Percentiles rank a stretch among this genome's conserved stretches.
phyloP scores from a whole-genome alignment of 2,329 filamentous ascomycete genomes.

The Pseudogymnoascus sp. region DNA sequence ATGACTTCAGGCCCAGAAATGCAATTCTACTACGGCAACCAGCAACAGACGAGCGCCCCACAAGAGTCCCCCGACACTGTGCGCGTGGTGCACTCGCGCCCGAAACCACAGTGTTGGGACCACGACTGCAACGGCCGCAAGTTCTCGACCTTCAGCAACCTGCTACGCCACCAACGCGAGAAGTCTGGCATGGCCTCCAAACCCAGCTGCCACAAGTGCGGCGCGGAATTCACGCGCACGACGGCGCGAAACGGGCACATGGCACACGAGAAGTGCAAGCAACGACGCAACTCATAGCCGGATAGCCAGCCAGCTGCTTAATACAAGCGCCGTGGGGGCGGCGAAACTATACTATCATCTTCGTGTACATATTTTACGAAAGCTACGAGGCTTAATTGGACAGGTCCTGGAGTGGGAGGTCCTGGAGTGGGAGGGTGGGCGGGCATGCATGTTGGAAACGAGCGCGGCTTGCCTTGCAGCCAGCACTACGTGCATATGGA shows the following conservation, averaged over 20 bases:
- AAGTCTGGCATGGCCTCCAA: slow-evolving; percentile 88
- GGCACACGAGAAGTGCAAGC: slow-evolving; percentile 87
- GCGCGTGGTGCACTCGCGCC: slow-evolving; percentile 64
- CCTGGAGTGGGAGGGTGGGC: neutral
- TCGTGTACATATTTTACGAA: slow-evolving; percentile 3
- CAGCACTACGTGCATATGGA: neutral
- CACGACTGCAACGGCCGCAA: slow-evolving; percentile 93
- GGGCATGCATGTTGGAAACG: neutral
- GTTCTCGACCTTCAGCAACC: slow-evolving; percentile 94
- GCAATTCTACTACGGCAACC: slow-evolving; percentile 3
- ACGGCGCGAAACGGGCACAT: slow-evolving; percentile 81
- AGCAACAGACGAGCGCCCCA: slow-evolving; percentile 30
- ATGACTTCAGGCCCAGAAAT: neutral
- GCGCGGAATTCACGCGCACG: slow-evolving; percentile 86
- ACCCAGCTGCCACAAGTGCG: slow-evolving; percentile 81
- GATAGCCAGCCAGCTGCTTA: neutral
- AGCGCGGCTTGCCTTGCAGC: neutral
- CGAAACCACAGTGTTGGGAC: slow-evolving; percentile 96
- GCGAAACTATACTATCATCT: neutral
- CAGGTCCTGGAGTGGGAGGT: neutral
- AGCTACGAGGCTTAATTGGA: neutral
- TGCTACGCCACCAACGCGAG: slow-evolving; percentile 84
- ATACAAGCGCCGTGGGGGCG: slow-evolving; percentile 5
- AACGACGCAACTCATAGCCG: slow-evolving; percentile 41
- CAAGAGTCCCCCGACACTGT: slow-evolving; percentile 42